Percentiles rank a stretch among this genome's conserved stretches.
Evolutionary conservation across 2,329 filamentous ascomycete species (phyloP).

Genomic region (Ascochyta clinopodiicola): DNA sequence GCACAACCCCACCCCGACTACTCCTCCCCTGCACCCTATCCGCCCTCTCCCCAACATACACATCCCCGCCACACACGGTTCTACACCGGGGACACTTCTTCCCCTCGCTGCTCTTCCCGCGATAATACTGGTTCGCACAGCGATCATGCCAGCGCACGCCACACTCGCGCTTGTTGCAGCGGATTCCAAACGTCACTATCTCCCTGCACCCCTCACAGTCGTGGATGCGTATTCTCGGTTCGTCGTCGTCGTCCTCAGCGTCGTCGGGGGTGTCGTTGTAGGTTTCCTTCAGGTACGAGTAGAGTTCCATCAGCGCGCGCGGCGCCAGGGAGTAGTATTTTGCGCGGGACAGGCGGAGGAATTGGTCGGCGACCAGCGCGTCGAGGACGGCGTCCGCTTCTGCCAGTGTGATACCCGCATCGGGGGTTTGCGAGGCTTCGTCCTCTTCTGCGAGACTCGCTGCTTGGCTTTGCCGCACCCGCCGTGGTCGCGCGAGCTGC

Average conservation of each 20-base stretch:
- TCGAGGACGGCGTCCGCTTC: conserved; percentile 78
- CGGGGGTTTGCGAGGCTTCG: conserved; percentile 47
- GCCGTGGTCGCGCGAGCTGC: conserved; percentile 63
- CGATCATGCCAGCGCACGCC: conserved; percentile 43
- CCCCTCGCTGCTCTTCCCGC: conserved; percentile 16
- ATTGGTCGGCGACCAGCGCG: conserved; percentile 77
- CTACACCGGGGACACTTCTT: conserved; percentile 44
- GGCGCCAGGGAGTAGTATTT: conserved; percentile 80
- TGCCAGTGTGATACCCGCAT: conserved; percentile 68
- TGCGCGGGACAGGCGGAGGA: conserved; percentile 76
- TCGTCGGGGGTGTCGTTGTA: conserved; percentile 71
- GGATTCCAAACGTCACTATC: conserved; percentile 73
- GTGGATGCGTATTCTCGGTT: conserved; percentile 71
- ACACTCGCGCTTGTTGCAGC: conserved; percentile 40
- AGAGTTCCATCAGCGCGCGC: conserved; percentile 82
- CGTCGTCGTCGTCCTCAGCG: conserved; percentile 58
- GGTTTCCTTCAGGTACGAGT: conserved; percentile 81
- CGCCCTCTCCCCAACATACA: conserved; percentile 55
- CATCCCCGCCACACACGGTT: conserved; percentile 53
- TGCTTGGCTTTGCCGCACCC: conserved; percentile 39
- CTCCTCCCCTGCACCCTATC: conserved; percentile 21
- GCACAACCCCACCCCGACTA: neutral
- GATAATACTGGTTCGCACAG: conserved; percentile 44
- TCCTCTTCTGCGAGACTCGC: conserved; percentile 20
- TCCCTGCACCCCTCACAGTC: conserved; percentile 88